A percentile compares a stretch with the other conserved stretches of the same genome.
Evolutionary conservation across 225 moss, liverwort and hornwort species (phyloP).

Genomic region (Neckera pumila): DNA sequence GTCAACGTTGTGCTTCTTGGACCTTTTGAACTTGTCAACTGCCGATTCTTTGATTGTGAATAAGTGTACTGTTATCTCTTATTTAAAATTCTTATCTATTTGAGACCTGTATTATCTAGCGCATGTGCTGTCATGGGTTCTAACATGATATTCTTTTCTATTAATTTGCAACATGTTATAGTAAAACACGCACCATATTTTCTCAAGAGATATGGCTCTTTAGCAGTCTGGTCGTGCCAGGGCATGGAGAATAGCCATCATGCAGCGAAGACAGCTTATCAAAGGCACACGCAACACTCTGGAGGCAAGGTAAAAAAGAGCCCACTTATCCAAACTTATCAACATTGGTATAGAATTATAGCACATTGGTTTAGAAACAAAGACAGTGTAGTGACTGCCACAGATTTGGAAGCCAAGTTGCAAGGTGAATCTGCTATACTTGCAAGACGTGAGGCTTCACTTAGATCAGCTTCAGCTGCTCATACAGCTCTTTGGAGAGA

Average conservation of each 20-base stretch:
- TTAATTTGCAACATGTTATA: background rate
- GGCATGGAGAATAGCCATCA: background rate
- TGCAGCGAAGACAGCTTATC: background rate
- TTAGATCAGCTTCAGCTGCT: background rate
- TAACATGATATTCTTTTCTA: too few relatives aligned
- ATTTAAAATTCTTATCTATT: too few relatives aligned
- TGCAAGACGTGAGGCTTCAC: background rate
- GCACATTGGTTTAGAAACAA: background rate
- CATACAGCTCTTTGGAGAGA: background rate
- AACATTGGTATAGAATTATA: background rate
- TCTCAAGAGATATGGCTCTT: background rate
- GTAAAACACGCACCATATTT: background rate
- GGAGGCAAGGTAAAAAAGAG: background rate
- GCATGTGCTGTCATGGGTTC: too few relatives aligned
- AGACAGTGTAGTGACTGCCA: fast-evolving
- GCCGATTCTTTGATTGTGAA: too few relatives aligned
- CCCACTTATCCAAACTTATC: background rate
- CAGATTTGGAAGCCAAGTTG: background rate
- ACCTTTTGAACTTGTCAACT: too few relatives aligned
- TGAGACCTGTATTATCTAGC: too few relatives aligned
- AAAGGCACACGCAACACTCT: background rate
- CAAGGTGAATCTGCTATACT: background rate
- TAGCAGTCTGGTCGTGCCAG: background rate
- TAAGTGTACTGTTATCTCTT: too few relatives aligned
- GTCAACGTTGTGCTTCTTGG: too few relatives aligned